Evolutionary conservation across 108 stramenopile genomes (phyloP).

Genomic region (Poteriospumella lacustris): DNA sequence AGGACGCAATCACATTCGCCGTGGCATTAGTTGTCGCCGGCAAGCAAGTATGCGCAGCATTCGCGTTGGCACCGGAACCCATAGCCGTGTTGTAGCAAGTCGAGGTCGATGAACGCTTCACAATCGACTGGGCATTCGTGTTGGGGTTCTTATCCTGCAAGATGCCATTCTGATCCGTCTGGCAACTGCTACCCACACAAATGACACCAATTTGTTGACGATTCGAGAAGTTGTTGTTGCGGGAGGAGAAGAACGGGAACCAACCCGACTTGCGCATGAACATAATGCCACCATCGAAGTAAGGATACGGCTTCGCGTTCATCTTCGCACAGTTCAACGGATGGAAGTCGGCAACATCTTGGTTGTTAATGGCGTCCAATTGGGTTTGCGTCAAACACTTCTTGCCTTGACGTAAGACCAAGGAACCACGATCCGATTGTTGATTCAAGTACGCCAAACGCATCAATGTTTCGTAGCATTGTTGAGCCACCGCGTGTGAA

Average conservation of each 20-base stretch:
- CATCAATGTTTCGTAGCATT: not conserved
- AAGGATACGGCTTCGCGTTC: slow-evolving; percentile 40
- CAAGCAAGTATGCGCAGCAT: slow-evolving; percentile 28
- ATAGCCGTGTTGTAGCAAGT: slow-evolving; percentile 33
- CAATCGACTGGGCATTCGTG: slow-evolving; percentile 4
- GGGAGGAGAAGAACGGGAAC: slow-evolving; percentile 35
- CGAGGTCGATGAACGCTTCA: not conserved
- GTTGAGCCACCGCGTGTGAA: not conserved
- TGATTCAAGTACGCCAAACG: slow-evolving; percentile 41
- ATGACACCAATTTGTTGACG: slow-evolving; percentile 42
- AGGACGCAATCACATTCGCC: not conserved
- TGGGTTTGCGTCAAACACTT: slow-evolving; percentile 33
- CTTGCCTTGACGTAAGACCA: not conserved
- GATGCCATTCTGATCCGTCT: not conserved
- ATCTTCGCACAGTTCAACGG: slow-evolving; percentile 49
- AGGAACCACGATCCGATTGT: slow-evolving; percentile 15
- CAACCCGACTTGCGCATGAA: slow-evolving; percentile 2
- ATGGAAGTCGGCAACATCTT: slow-evolving; percentile 44
- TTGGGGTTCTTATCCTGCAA: slow-evolving; percentile 22
- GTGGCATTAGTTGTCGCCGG: not conserved
- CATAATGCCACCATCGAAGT: slow-evolving; percentile 48
- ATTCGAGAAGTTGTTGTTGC: slow-evolving; percentile 57
- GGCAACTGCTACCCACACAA: slow-evolving; percentile 28
- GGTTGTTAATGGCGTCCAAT: slow-evolving; percentile 32
- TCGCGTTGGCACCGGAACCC: slow-evolving; percentile 25